Evolutionary conservation across 148 eudicot genomes (phyloP), one percentile per base, ranked within the genome.

Genomic region (Rhododendron mucronatum): DNA sequence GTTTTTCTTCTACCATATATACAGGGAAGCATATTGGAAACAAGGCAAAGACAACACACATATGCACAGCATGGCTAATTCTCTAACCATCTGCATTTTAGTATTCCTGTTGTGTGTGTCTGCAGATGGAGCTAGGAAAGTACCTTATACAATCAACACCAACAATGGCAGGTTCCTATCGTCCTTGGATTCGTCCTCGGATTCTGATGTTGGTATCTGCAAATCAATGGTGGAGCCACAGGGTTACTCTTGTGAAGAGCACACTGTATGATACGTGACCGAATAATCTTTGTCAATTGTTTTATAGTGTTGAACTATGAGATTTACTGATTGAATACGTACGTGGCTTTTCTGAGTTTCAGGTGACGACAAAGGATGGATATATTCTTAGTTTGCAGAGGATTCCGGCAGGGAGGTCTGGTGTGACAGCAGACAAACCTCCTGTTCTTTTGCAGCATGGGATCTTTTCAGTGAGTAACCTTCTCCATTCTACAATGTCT

Each of bases 371-470:
- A 21, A 48, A 83, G 28, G 92, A 92, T 85, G 92, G 94, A 50
- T 92, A 87, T 82, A 88, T 92, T 10, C 92, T 92, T 12, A 84
- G 92, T 65, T 2, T 92, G 81, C 91, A 89, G 82, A 90, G 92
- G 80, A 92, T 92, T 35, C 91, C 94, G 1, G 53, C 12, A 10
- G 90, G 89, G 23, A 33, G 79, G 53, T 87, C 90, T 26, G 90
- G 93, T 0, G 39, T 26, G 48, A 77, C 48, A 76, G 80, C 80
- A 18, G 75, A 82, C 50, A 84, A 85, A 63, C 53, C 85, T 13
- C 94, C 94, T 7, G 94, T 92, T 82, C 90, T 92, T 28, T 82
- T 92, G 35, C 94, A 92, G 71, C 92, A 90, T 82, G 94, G 94
- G 33, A n/a, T 92, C 67, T 2, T 89, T 44, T 59, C 88, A 87